phyloP scores from a whole-genome alignment of 345 rosid species.

The Rubroshorea leprosula region DNA sequence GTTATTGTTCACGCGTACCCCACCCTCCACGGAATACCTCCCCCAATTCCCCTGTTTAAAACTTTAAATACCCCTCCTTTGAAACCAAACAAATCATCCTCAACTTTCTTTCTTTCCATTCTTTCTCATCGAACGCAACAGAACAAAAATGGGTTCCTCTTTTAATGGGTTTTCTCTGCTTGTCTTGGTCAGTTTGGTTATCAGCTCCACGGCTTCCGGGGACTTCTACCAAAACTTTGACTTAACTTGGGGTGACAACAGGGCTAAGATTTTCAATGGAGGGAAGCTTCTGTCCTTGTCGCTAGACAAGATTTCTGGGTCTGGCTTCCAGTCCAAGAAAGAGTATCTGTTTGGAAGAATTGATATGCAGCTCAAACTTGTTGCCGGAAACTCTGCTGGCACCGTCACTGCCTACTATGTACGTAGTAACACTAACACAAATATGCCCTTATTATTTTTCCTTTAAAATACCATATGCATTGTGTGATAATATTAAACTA shows the following conservation, averaged over 20 bases:
- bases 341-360: conserved; percentile 53
- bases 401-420: conserved; percentile 61
- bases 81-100: not conserved
- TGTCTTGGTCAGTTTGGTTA: conserved; percentile 21
- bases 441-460: not conserved
- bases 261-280: conserved; percentile 47
- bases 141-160: conserved; percentile 22
- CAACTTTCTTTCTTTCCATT: not conserved
- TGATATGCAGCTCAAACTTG: conserved; percentile 65
- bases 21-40: too few relatives aligned
- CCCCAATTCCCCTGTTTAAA: not conserved
- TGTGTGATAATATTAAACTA: too few relatives aligned
- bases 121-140: conserved; percentile 24
- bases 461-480: not conserved
- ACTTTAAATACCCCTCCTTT: conserved; percentile 11
- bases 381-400: too few relatives aligned
- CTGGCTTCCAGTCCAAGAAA: conserved; percentile 55
- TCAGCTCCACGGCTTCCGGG: conserved; percentile 21
- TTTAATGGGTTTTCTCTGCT: conserved; percentile 1
- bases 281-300: conserved; percentile 49
- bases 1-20: conserved; percentile 28
- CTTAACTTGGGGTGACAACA: conserved; percentile 49
- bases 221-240: conserved; percentile 49
- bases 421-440: too few relatives aligned
- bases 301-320: conserved; percentile 54